Conservation (phyloP, 2,329 filamentous ascomycete genomes). For the Cordyceps farinosa region DNA sequence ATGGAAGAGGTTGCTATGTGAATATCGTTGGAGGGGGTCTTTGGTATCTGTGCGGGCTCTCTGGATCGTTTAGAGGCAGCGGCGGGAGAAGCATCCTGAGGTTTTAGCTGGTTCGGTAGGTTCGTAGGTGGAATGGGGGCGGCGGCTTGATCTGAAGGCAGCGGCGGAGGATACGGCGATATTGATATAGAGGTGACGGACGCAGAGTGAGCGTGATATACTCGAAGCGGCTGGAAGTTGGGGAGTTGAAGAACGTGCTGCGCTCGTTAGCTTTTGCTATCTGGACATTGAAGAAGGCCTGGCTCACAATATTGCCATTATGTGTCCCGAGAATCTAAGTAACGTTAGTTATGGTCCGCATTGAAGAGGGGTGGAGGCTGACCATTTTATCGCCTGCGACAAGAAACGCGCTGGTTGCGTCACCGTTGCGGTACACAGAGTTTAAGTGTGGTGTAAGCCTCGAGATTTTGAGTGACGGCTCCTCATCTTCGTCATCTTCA, state of each 20-base stretch:
- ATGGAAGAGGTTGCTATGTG: conserved; percentile 91
- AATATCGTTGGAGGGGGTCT: conserved; percentile 82
- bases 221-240: conserved; percentile 72
- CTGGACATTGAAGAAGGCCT: background rate
- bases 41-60: conserved; percentile 58
- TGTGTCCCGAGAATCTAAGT: conserved; percentile 84
- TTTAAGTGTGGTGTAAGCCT: conserved; percentile 77
- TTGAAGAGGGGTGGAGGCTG: conserved; percentile 27
- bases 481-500: conserved; percentile 84
- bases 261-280: conserved; percentile 27
- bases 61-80: conserved; percentile 49
- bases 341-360: conserved; percentile 30
- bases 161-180: conserved; percentile 70
- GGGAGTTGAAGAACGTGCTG: conserved; percentile 85
- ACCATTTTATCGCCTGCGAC: conserved; percentile 97
- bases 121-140: conserved; percentile 25
- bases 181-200: conserved; percentile 88
- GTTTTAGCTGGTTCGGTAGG: conserved; percentile 25
- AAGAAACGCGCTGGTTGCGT: conserved; percentile 87
- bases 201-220: conserved; percentile 89
- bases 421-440: conserved; percentile 85
- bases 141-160: background rate
- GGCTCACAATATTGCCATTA: conserved; percentile 87
- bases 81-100: conserved; percentile 42
- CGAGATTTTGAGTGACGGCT: conserved; percentile 90